Base-by-base conservation (phyloP, 139 green algal species). In the Ettlia oleoabundans region DNA sequence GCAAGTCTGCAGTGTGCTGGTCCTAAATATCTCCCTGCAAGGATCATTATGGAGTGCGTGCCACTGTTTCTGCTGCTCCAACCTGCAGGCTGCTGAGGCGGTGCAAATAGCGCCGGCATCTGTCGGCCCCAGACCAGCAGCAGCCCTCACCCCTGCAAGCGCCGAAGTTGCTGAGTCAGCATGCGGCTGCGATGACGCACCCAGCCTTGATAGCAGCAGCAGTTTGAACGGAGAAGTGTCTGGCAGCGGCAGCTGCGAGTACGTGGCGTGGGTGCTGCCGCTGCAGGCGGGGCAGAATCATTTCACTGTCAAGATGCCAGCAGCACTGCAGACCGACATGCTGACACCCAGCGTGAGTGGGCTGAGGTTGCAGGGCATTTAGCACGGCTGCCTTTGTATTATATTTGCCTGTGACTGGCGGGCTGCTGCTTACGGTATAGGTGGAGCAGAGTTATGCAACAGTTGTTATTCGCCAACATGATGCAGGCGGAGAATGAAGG, bases 201-300 rank as follows among this genome's bases (percentile, higher is more conserved):
- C 10, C 10, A 35, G 47, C 66, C 33, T 69, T 33, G 28, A 19
- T 33, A 68, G 33, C 18, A 69, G 72, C 55, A 72, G 62, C 75
- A 40, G 37, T 26, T 41, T 28, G 18, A 41, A 42, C 4, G 55
- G 2, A 35, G n/a, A 41, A 43, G 30, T 24, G 26, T 24, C 28
- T 3, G 24, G 32, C 19, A 30, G 73, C 7, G 67, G 30, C 5
- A 32, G 68, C 28, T 89, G 85, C 35, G 22, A n/a, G 2, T 55
- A 85, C 13, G 33, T 38, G 22, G 72, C 83, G 15, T 90, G 78
- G 75, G 38, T 72, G 64, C 76, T 90, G 75, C 22, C 42, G 7
- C 68, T 90, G 68, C 58, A 55, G 42, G 24, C 76, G 24, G 86
- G 86, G 5, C 86, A 90, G 76, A 90, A 90, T 55, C 21, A 75